These are phyloP conservation scores for Stevia rebaudiana DNA, from an alignment of 140 eudicot genomes.

Conservation along the genomic window DNA sequence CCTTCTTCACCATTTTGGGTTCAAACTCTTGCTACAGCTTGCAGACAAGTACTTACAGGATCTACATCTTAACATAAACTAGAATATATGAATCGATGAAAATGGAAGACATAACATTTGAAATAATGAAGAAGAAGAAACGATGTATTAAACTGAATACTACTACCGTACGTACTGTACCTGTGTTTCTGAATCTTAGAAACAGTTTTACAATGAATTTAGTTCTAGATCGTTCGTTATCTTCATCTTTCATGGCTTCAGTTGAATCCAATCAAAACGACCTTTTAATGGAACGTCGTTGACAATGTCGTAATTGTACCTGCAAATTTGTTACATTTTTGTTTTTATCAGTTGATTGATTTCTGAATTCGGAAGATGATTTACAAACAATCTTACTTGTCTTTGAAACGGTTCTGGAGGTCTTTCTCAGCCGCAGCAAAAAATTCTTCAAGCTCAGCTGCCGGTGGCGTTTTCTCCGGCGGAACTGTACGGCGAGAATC, in stretches of 20 bases:
- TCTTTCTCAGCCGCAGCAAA: constrained; percentile 60
- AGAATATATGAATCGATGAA: constrained; percentile 6
- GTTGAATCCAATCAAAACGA: constrained; percentile 64
- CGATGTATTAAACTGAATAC: constrained; percentile 2
- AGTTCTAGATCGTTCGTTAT: not conserved
- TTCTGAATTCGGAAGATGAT: not conserved
- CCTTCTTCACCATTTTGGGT: constrained; percentile 15
- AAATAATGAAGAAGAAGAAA: not conserved
- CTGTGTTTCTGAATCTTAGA: constrained; percentile 21
- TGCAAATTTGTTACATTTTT: constrained; percentile 14
- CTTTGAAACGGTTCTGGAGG: constrained; percentile 44
- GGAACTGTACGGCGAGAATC: constrained; percentile 29
- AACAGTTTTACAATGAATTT: constrained; percentile 18
- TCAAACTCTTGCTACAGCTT: not conserved
- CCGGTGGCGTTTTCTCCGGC: constrained; percentile 48
- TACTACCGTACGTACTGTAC: constrained; percentile 29
- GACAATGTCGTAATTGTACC: constrained; percentile 75
- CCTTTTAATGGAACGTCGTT: constrained; percentile 73
- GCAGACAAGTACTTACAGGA: constrained; percentile 4
- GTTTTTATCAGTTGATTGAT: not conserved
- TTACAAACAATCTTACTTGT: constrained; percentile 37
- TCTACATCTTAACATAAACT: constrained; percentile 16
- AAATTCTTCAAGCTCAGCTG: constrained; percentile 67
- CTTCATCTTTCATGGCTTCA: constrained; percentile 40
- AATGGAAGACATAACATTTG: not conserved